These are phyloP conservation scores for Strobilomyces dryophilus DNA, from an alignment of 768 basidiomycete genomes.

Conservation along the genomic window DNA sequence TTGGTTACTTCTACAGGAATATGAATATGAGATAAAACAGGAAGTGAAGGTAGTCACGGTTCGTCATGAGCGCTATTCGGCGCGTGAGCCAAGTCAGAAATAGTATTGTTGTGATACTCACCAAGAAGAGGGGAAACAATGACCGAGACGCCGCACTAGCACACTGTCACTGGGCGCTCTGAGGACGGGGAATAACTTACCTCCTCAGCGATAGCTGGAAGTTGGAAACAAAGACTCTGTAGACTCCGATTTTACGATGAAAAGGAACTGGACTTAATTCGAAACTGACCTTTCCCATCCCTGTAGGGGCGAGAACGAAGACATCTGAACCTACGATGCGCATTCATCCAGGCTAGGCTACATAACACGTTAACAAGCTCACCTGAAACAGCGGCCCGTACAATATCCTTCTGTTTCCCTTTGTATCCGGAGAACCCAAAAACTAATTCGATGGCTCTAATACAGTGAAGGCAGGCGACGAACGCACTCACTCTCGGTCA, in stretches of 20 bases:
- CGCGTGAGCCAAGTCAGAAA: neutral
- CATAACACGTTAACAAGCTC: constrained; percentile 1
- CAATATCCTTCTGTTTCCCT: constrained; percentile 46
- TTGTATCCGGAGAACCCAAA: constrained; percentile 69
- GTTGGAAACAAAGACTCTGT: constrained; percentile 82
- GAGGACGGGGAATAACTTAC: constrained; percentile 30
- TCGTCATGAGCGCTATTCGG: constrained; percentile 69
- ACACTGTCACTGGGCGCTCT: neutral
- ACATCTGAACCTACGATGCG: constrained; percentile 56
- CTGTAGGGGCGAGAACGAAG: constrained; percentile 79
- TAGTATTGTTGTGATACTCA: constrained; percentile 26
- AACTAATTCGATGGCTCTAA: constrained; percentile 35
- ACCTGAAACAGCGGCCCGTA: constrained; percentile 41
- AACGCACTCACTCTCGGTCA: too few relatives aligned
- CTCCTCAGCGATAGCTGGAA: constrained; percentile 67
- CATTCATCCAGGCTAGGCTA: neutral
- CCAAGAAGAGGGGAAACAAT: constrained; percentile 77
- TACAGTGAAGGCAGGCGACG: too few relatives aligned
- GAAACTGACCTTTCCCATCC: constrained; percentile 74
- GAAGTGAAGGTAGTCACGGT: constrained; percentile 47
- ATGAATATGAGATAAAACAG: constrained; percentile 1
- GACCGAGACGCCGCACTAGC: constrained; percentile 64
- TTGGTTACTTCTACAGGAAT: constrained; percentile 54
- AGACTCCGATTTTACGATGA: neutral
- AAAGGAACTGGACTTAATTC: neutral